Conservation (phyloP, 805 yeast genomes). For the Yamadazyma sp. region DNA sequence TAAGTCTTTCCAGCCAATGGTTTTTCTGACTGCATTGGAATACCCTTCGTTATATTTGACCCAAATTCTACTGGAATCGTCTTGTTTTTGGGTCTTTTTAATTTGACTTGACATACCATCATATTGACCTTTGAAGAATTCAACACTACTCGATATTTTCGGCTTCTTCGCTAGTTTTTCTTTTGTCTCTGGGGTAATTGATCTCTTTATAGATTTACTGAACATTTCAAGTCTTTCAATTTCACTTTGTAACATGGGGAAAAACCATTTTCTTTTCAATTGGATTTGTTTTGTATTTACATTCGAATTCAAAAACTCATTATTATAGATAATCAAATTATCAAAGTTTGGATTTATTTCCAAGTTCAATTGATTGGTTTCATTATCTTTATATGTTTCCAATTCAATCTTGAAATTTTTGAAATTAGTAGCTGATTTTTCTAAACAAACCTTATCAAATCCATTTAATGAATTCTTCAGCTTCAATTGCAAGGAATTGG, state of each 20-base stretch:
- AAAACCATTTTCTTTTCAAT: conserved; percentile 28
- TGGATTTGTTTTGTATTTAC: conserved; percentile 21
- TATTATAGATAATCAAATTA: conserved; percentile 24
- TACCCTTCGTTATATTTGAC: conserved; percentile 91
- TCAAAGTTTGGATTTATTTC: conserved; percentile 37
- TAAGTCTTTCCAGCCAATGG: conserved; percentile 70
- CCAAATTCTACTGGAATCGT: conserved; percentile 57
- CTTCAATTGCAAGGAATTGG: conserved; percentile 15
- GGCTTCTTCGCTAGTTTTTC: conserved; percentile 17
- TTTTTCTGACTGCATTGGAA: conserved; percentile 85
- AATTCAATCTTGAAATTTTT: conserved; percentile 39
- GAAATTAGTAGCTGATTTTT: conserved; percentile 35
- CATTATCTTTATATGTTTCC: conserved; percentile 33
- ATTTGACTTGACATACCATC: conserved; percentile 31
- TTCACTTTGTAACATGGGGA: conserved; percentile 36
- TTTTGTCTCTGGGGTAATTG: conserved; percentile 2
- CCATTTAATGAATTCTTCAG: conserved; percentile 22
- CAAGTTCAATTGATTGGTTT: conserved; percentile 24
- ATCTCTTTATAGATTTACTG: conserved; percentile 5
- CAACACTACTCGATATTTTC: conserved; percentile 30
- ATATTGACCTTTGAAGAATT: conserved; percentile 38
- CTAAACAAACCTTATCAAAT: conserved; percentile 29
- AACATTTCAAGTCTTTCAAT: conserved; percentile 19
- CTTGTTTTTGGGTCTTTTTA: conserved; percentile 14
- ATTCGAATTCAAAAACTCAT: conserved; percentile 15